Conservation (phyloP, 805 yeast species). For the Candida ipomoeae region DNA sequence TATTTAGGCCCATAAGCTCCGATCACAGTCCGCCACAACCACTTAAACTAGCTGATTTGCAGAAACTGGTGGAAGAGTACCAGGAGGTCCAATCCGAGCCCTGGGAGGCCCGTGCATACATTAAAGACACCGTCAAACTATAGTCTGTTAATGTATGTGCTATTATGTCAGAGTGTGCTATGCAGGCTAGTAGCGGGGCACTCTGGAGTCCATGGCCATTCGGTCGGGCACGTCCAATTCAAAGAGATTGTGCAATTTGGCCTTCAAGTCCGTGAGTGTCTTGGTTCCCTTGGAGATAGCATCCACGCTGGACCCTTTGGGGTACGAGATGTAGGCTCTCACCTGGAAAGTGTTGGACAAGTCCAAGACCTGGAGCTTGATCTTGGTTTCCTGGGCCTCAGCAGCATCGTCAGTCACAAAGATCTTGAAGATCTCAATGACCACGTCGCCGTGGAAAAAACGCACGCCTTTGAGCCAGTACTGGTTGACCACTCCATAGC, state of each 20-base stretch:
- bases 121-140: conserved; percentile 5
- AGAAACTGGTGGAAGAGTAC: conserved; percentile 9
- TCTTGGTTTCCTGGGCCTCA: conserved; percentile 20
- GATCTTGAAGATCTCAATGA: conserved; percentile 54
- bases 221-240: conserved; percentile 74
- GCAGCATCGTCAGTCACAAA: conserved; percentile 34
- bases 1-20: conserved; percentile 32
- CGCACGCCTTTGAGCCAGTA: conserved; percentile 60
- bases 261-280: conserved; percentile 58
- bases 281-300: conserved; percentile 61
- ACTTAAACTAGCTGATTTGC: conserved; percentile 19
- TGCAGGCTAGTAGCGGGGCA: conserved; percentile 20
- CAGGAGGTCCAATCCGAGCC: background rate
- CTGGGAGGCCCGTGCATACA: background rate
- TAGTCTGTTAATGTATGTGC: background rate
- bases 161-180: too few species aligned
- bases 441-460: conserved; percentile 56
- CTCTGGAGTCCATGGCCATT: conserved; percentile 74
- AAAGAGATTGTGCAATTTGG: conserved; percentile 62
- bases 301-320: conserved; percentile 70
- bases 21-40: conserved; percentile 28
- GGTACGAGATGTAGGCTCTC: conserved; percentile 66
- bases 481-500: conserved; percentile 62
- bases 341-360: conserved; percentile 55
- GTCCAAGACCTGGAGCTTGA: conserved; percentile 41